phyloP scores from a whole-genome alignment of 2,329 filamentous ascomycete genomes.

The Shiraia bambusicola region DNA sequence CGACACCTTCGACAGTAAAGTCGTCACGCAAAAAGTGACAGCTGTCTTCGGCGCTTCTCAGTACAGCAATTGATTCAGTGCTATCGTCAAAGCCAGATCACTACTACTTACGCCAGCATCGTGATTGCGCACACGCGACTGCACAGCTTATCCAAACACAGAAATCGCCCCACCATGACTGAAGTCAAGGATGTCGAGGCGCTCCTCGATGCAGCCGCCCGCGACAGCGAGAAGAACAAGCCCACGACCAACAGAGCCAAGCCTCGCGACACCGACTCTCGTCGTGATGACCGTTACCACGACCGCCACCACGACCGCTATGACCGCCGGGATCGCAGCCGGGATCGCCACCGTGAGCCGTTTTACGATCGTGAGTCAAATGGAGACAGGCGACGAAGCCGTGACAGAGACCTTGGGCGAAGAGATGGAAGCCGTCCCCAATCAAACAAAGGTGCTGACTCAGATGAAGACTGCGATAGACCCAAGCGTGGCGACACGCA shows the following conservation, averaged over 20 bases:
- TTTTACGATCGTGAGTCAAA: slow-evolving; percentile 37
- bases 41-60: slow-evolving; percentile 16
- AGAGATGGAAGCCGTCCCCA: slow-evolving; percentile 35
- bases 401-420: slow-evolving; percentile 33
- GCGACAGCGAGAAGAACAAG: slow-evolving; percentile 41
- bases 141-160: slow-evolving; percentile 30
- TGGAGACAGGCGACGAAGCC: slow-evolving; percentile 36
- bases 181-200: slow-evolving; percentile 78
- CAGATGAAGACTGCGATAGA: slow-evolving; percentile 43
- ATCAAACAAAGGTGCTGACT: slow-evolving; percentile 39
- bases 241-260: too few species aligned
- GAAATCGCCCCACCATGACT: slow-evolving; percentile 20
- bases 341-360: slow-evolving; percentile 27
- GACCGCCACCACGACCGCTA: slow-evolving; percentile 27
- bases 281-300: slow-evolving; percentile 38
- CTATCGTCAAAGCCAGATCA: slow-evolving; percentile 21
- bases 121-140: slow-evolving; percentile 26
- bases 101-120: slow-evolving; percentile 21
- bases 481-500: slow-evolving; percentile 28
- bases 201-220: slow-evolving; percentile 67
- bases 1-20: slow-evolving; percentile 14
- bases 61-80: slow-evolving; percentile 25
- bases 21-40: slow-evolving; percentile 16
- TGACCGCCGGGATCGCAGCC: slow-evolving; percentile 33
- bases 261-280: slow-evolving; percentile 33